Conservation (phyloP, 2,329 filamentous ascomycete genomes). For the Claviceps humidiphila region DNA sequence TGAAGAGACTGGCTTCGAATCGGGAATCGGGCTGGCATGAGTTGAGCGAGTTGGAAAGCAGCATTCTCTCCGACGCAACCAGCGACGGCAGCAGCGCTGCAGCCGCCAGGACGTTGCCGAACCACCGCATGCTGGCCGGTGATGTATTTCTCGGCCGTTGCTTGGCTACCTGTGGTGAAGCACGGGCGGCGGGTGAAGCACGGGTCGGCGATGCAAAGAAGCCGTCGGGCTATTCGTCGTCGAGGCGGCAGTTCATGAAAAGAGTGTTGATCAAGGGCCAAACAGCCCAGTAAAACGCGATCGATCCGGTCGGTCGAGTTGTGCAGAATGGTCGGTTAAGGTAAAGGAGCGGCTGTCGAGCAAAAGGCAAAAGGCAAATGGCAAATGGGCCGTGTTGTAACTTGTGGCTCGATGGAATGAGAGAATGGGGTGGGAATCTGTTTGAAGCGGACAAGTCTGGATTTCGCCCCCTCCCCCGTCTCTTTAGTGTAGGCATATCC, state of each 20-base stretch:
- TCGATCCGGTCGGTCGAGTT: neutral
- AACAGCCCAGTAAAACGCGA: neutral
- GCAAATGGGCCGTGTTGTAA: neutral
- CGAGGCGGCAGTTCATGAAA: no score
- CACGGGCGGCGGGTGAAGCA: neutral
- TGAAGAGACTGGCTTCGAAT: constrained; percentile 74
- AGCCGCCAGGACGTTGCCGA: constrained; percentile 1
- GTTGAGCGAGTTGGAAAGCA: constrained; percentile 53
- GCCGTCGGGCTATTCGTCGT: no score
- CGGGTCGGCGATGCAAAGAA: no score
- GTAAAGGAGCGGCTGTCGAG: neutral
- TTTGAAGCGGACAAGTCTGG: neutral
- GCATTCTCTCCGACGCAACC: constrained; percentile 4
- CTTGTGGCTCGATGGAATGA: neutral
- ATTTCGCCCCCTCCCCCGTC: neutral
- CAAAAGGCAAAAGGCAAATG: neutral
- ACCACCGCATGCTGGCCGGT: constrained; percentile 2
- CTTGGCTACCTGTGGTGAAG: neutral
- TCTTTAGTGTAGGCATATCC: no score
- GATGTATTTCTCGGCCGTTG: neutral
- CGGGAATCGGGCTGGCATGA: constrained; percentile 66
- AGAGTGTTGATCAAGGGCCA: neutral
- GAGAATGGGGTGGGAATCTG: neutral
- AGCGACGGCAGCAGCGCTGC: constrained; percentile 3
- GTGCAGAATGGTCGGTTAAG: neutral